phyloP scores from a whole-genome alignment of 2,329 filamentous ascomycete genomes.

The Tothia fuscella region DNA sequence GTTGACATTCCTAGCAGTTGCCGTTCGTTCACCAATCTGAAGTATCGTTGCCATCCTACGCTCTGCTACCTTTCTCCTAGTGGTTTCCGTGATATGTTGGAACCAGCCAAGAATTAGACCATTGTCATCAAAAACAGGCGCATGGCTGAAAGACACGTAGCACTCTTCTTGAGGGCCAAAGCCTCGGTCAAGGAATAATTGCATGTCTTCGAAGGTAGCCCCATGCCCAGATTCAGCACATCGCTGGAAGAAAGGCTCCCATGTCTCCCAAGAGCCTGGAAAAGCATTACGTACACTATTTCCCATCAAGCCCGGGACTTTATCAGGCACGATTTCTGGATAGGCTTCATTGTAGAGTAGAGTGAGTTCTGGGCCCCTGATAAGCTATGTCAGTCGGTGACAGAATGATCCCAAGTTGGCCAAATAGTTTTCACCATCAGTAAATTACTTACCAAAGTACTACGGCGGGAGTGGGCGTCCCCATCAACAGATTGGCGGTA shows the following conservation, averaged over 20 bases:
- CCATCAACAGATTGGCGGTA: slow-evolving; percentile 2
- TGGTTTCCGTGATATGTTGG: neutral
- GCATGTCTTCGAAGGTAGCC: neutral
- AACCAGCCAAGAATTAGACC: neutral
- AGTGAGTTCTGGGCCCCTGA: neutral
- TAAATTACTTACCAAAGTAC: too few species aligned
- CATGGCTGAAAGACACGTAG: neutral
- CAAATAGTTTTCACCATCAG: too few species aligned
- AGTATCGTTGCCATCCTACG: neutral
- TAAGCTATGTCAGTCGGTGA: too few species aligned
- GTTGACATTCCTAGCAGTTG: neutral
- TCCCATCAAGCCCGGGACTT: neutral
- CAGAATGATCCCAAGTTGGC: too few species aligned
- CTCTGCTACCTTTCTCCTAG: neutral
- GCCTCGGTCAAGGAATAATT: neutral
- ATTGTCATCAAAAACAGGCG: neutral
- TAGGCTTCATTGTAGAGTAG: slow-evolving; percentile 6
- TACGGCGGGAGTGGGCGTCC: neutral
- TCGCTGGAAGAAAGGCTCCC: neutral
- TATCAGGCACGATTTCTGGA: neutral
- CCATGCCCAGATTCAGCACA: neutral
- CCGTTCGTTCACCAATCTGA: neutral
- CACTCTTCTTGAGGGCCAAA: neutral
- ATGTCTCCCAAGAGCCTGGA: neutral
- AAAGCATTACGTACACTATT: neutral